Evolutionary conservation across 495 filamentous ascomycete species (phyloP).

Genomic region (Xylaria curta): DNA sequence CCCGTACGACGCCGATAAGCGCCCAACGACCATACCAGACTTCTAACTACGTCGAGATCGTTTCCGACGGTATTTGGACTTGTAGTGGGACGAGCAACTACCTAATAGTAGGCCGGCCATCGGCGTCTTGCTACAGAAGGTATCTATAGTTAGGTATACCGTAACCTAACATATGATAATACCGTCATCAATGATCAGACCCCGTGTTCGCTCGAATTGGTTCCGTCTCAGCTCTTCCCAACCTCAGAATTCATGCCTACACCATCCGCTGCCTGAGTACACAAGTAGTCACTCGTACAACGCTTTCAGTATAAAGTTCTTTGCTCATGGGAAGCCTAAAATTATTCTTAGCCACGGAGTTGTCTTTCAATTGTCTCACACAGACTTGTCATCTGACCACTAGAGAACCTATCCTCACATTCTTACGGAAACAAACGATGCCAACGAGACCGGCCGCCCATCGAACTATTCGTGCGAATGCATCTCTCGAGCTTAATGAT

Average conservation of each 20-base stretch:
- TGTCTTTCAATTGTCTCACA: neutral
- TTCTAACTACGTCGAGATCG: neutral
- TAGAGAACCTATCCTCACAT: neutral
- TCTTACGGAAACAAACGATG: neutral
- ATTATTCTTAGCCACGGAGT: neutral
- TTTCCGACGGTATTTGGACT: neutral
- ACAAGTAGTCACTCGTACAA: neutral
- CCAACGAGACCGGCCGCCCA: neutral
- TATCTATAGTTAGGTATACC: neutral
- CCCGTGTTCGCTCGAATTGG: conserved; percentile 5
- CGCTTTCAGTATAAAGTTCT: neutral
- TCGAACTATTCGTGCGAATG: neutral
- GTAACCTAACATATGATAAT: neutral
- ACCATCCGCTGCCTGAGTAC: neutral
- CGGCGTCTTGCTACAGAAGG: conserved; percentile 2
- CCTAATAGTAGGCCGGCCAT: neutral
- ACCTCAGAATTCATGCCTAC: neutral
- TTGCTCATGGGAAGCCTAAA: neutral
- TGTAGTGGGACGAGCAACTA: neutral
- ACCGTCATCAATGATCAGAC: neutral
- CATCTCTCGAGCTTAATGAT: neutral
- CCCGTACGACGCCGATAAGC: conserved; percentile 3
- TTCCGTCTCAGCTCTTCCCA: neutral
- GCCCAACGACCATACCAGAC: neutral
- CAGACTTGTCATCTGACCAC: neutral